These are phyloP conservation scores for Paxillus rubicundulus DNA, from an alignment of 768 basidiomycete genomes.

Conservation along the genomic window DNA sequence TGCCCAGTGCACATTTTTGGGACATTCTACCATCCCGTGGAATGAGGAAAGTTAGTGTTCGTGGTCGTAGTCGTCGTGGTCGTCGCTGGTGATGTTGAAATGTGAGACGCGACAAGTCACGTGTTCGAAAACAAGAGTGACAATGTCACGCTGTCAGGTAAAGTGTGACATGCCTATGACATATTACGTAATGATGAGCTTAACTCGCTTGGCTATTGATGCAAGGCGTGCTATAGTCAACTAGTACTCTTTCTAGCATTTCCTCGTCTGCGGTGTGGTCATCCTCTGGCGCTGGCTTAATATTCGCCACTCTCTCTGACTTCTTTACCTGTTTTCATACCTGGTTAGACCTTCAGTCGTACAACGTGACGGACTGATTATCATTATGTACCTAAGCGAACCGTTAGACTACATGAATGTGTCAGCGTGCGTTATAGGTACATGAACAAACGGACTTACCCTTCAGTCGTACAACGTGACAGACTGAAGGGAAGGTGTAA, in stretches of 20 bases:
- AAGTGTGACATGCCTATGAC: too few species aligned
- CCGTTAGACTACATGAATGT: too few species aligned
- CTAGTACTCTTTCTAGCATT: not conserved
- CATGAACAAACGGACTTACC: too few species aligned
- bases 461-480: too few species aligned
- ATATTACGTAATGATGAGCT: conserved; percentile 18
- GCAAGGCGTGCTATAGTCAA: not conserved
- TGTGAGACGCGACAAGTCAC: conserved; percentile 27
- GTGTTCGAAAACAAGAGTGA: conserved; percentile 17
- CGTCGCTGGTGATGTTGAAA: conserved; percentile 16
- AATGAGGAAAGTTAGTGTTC: not conserved
- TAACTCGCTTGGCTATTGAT: not conserved
- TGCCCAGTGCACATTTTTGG: conserved; percentile 55
- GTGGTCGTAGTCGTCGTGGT: conserved; percentile 4
- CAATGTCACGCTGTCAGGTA: too few species aligned
- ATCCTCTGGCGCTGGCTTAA: conserved; percentile 2
- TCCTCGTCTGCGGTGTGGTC: conserved; percentile 12
- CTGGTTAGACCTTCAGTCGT: too few species aligned
- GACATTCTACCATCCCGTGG: conserved; percentile 29
- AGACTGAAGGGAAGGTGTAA: too few species aligned
- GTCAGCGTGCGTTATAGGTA: too few species aligned
- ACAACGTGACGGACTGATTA: too few species aligned
- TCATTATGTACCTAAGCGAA: too few species aligned
- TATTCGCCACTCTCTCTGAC: not conserved
- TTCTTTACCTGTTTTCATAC: conserved; percentile 32